Evolutionary conservation across 1,284 basidiomycete genomes (phyloP).

Genomic region (Irpex sp.): DNA sequence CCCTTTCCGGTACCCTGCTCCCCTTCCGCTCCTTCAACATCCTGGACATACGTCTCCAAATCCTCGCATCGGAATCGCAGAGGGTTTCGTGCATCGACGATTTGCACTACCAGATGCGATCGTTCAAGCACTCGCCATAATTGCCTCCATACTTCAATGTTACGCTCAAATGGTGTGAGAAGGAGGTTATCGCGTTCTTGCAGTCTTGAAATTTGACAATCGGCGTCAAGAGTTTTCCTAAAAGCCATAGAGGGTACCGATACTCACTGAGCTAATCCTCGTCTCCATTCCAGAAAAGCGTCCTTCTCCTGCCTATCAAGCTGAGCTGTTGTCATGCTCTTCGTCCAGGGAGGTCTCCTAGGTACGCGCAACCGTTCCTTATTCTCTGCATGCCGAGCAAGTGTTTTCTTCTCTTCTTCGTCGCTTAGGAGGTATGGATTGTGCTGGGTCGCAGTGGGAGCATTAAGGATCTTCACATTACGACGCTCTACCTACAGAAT

Average conservation of each 20-base stretch:
- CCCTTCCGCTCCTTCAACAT: constrained; percentile 72
- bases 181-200: constrained; percentile 79
- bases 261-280: constrained; percentile 82
- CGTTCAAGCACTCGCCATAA: constrained; percentile 93
- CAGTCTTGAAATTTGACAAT: constrained; percentile 41
- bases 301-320: constrained; percentile 86
- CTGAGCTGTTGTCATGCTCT: constrained; percentile 67
- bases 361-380: constrained; percentile 76
- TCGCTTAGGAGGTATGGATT: constrained; percentile 89
- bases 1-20: constrained; percentile 73
- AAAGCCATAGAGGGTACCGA: constrained; percentile 11
- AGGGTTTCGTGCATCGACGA: constrained; percentile 93
- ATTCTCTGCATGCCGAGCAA: constrained; percentile 71
- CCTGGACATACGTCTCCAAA: constrained; percentile 81
- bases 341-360: constrained; percentile 81
- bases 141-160: constrained; percentile 95
- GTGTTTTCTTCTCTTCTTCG: constrained; percentile 75
- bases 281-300: constrained; percentile 86
- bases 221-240: not conserved
- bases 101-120: constrained; percentile 91
- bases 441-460: constrained; percentile 49
- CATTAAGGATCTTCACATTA: constrained; percentile 87
- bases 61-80: constrained; percentile 89
- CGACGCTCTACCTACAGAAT: constrained; percentile 63
- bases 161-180: constrained; percentile 92